These are phyloP conservation scores for Boechera divaricarpa DNA, from an alignment of 345 rosid species.

Conservation along the genomic window DNA sequence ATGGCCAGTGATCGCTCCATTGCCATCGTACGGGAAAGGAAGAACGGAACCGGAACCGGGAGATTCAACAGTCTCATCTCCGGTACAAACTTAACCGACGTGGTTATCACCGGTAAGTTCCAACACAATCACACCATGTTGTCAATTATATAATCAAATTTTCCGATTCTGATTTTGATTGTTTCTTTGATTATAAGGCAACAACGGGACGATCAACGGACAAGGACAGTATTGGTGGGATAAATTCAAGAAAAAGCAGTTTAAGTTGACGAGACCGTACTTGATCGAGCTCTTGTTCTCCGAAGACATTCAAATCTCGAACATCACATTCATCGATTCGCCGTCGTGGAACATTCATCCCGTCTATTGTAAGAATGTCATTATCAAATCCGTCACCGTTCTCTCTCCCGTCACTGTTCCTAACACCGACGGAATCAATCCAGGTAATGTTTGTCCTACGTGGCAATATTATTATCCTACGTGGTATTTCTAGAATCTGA, in stretches of 20 bases:
- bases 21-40: constrained; percentile 81
- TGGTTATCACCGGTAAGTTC: constrained; percentile 75
- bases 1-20: constrained; percentile 56
- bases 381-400: constrained; percentile 60
- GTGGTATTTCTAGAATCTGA: background rate
- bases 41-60: constrained; percentile 54
- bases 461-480: background rate
- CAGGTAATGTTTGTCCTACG: constrained; percentile 49
- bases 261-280: constrained; percentile 67
- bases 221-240: constrained; percentile 75
- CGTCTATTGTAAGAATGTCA: constrained; percentile 59
- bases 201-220: constrained; percentile 73
- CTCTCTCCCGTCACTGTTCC: constrained; percentile 73
- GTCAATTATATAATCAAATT: background rate
- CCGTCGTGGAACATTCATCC: constrained; percentile 86
- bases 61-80: constrained; percentile 67
- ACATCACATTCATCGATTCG: constrained; percentile 65
- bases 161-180: background rate
- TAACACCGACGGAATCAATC: constrained; percentile 89
- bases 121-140: background rate
- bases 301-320: constrained; percentile 59
- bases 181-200: constrained; percentile 44
- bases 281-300: constrained; percentile 73
- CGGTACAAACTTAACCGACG: constrained; percentile 79
- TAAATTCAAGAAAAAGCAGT: constrained; percentile 50